These are phyloP conservation scores for Mycotypha africana DNA, from an alignment of 371 early-diverging fungal species.

Conservation along the genomic window DNA sequence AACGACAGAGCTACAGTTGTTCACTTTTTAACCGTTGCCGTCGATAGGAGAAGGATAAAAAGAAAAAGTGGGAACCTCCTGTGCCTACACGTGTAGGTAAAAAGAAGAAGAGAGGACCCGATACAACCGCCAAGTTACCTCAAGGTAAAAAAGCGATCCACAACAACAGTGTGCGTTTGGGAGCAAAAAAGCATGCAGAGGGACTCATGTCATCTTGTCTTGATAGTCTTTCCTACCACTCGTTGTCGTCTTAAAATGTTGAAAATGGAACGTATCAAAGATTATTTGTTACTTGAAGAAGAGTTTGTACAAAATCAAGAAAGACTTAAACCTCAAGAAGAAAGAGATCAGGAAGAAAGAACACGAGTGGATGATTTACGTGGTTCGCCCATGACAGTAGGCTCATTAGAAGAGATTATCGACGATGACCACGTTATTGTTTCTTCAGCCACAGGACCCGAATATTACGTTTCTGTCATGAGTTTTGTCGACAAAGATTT, in stretches of 20 bases:
- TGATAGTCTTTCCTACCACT: constrained; percentile 94
- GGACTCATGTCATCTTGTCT: neutral
- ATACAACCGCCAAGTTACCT: constrained; percentile 89
- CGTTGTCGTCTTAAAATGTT: constrained; percentile 95
- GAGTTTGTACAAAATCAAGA: constrained; percentile 99
- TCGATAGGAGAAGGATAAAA: constrained; percentile 68
- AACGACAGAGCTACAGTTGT: too few relatives aligned
- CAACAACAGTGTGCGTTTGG: too few relatives aligned
- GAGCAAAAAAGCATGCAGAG: neutral
- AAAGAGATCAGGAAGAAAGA: constrained; percentile 91
- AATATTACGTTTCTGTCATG: constrained; percentile 98
- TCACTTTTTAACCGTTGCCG: too few relatives aligned
- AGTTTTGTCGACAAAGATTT: constrained; percentile 99
- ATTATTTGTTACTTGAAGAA: constrained; percentile 96
- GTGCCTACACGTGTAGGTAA: constrained; percentile 96
- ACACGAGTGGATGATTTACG: constrained; percentile 96
- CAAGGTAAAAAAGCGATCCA: too few relatives aligned
- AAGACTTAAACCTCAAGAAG: constrained; percentile 92
- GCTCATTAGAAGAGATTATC: constrained; percentile 99
- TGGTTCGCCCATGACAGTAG: constrained; percentile 99
- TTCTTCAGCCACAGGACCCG: constrained; percentile 93
- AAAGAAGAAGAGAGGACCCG: constrained; percentile 96
- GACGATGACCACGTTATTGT: constrained; percentile 99
- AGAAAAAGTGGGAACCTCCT: constrained; percentile 99
- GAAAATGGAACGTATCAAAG: constrained; percentile 96